Evolutionary conservation across 768 basidiomycete species (phyloP).

Genomic region (Pluteus cervinus): DNA sequence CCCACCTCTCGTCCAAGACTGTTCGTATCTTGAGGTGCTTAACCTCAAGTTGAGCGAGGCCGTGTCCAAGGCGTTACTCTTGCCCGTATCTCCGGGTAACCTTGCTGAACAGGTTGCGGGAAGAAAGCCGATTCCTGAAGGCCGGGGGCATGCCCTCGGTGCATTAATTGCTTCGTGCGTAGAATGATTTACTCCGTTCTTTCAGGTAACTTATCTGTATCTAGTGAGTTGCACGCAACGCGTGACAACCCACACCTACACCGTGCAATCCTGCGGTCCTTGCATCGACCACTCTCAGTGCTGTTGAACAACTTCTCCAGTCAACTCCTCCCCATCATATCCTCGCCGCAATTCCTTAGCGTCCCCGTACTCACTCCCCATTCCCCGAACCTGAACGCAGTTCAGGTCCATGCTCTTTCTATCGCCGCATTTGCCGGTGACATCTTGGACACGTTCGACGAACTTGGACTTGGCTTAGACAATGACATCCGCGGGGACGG

Average conservation of each 20-base stretch:
- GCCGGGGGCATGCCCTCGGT: conserved; percentile 65
- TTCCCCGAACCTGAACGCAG: conserved; percentile 49
- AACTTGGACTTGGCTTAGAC: conserved; percentile 56
- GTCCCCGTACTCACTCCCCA: conserved; percentile 45
- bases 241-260: conserved; percentile 58
- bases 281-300: conserved; percentile 75
- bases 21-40: conserved; percentile 73
- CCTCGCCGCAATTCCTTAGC: conserved; percentile 54
- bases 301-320: conserved; percentile 65
- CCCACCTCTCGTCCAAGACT: conserved; percentile 60
- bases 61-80: conserved; percentile 67
- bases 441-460: conserved; percentile 64
- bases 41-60: conserved; percentile 77
- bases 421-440: conserved; percentile 69
- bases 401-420: conserved; percentile 67
- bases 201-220: conserved; percentile 12
- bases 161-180: conserved; percentile 67
- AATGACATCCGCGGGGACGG: conserved; percentile 61
- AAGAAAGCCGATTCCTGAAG: conserved; percentile 66
- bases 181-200: conserved; percentile 5
- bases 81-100: conserved; percentile 49
- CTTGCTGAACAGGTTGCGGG: conserved; percentile 54
- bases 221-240: conserved; percentile 64
- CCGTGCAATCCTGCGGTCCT: conserved; percentile 63
- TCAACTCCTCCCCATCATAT: conserved; percentile 58